phyloP scores from a whole-genome alignment of 345 rosid genomes.

The Tarenaya hassleriana region DNA sequence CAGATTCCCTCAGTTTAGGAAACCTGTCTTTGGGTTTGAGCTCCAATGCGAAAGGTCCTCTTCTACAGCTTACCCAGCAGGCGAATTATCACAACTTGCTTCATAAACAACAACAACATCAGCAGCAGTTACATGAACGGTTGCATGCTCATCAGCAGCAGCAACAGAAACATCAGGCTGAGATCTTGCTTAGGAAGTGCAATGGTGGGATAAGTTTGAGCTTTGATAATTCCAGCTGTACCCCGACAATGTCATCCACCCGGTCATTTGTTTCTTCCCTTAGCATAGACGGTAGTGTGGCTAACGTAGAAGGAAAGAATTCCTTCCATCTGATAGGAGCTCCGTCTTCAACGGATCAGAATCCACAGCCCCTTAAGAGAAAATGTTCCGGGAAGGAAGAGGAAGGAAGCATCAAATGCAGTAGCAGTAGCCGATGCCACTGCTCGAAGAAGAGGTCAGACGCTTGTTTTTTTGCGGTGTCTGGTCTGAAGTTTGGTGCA shows the following conservation, averaged over 20 bases:
- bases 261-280: slow-evolving; percentile 62
- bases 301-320: slow-evolving; percentile 35
- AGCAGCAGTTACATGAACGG: slow-evolving; percentile 34
- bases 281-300: slow-evolving; percentile 53
- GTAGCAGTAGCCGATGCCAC: slow-evolving; percentile 50
- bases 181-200: slow-evolving; percentile 54
- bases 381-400: slow-evolving; percentile 49
- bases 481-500: background rate
- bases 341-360: slow-evolving; percentile 43
- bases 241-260: too few relatives aligned
- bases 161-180: slow-evolving; percentile 28
- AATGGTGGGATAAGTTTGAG: slow-evolving; percentile 48
- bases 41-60: slow-evolving; percentile 37
- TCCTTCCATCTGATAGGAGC: slow-evolving; percentile 50
- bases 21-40: slow-evolving; percentile 39
- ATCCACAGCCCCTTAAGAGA: slow-evolving; percentile 42
- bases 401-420: slow-evolving; percentile 55
- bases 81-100: slow-evolving; percentile 19
- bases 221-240: slow-evolving; percentile 45
- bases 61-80: background rate
- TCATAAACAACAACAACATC: slow-evolving; percentile 39
- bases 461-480: too few relatives aligned
- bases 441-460: slow-evolving; percentile 67
- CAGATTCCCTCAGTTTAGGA: slow-evolving; percentile 35
- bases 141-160: slow-evolving; percentile 39